Evolutionary conservation across 2,329 filamentous ascomycete species (phyloP).

Genomic region (Phyllosticta citriasiana): DNA sequence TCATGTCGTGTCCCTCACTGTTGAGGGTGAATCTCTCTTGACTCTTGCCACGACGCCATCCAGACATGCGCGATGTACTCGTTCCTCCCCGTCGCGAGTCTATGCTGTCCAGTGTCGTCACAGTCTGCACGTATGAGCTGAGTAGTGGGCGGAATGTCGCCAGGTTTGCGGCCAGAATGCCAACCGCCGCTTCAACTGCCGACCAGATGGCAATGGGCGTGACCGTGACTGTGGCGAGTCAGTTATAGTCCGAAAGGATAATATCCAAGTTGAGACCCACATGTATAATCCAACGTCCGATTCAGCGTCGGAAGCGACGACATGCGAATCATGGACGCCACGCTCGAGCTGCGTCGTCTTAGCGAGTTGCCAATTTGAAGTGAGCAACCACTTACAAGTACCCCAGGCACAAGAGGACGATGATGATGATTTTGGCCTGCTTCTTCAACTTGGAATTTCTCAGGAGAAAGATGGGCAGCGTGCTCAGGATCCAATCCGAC

Average conservation of each 20-base stretch:
- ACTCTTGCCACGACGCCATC: neutral
- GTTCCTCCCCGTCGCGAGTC: neutral
- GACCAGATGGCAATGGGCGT: neutral
- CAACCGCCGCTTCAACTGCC: slow-evolving; percentile 1
- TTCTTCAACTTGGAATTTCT: neutral
- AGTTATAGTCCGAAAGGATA: neutral
- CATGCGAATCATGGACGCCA: slow-evolving; percentile 1
- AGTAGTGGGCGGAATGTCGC: slow-evolving; percentile 1
- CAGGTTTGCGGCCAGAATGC: neutral
- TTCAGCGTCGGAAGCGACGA: neutral
- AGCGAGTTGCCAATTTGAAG: neutral
- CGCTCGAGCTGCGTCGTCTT: neutral
- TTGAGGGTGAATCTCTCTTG: neutral
- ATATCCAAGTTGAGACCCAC: neutral
- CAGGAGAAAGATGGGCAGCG: slow-evolving; percentile 2
- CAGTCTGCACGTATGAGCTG: neutral
- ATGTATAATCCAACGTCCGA: neutral
- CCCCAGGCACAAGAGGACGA: neutral
- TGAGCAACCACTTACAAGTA: neutral
- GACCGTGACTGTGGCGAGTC: neutral
- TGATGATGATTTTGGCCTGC: neutral
- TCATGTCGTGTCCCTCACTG: neutral
- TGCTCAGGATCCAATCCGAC: slow-evolving; percentile 1
- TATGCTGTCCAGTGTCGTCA: neutral
- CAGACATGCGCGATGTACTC: neutral